A percentile compares a stretch with the other conserved stretches of the same genome.
Evolutionary conservation across 495 filamentous ascomycete genomes (phyloP).

Genomic region (Penicillium soppii): DNA sequence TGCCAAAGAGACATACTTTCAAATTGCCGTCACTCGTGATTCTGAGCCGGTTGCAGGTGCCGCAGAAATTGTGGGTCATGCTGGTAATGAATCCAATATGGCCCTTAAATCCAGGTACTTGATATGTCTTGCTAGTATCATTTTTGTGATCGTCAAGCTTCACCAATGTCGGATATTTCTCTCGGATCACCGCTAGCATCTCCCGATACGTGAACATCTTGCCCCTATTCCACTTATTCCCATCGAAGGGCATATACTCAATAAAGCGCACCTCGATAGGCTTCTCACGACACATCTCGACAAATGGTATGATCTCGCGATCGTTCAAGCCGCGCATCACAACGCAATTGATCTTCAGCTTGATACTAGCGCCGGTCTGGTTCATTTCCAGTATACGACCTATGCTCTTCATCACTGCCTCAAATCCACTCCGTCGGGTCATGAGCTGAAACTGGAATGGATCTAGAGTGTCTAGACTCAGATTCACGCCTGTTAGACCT

Average conservation of each 20-base stretch:
- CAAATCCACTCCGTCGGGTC: conserved; percentile 85
- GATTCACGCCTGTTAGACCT: conserved; percentile 87
- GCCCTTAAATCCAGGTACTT: conserved; percentile 82
- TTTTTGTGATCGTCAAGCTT: conserved; percentile 72
- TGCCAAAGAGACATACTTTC: conserved; percentile 95
- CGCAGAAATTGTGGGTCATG: conserved; percentile 99
- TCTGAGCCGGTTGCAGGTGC: conserved; percentile 80
- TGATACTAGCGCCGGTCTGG: conserved; percentile 72
- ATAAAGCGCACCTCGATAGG: conserved; percentile 95
- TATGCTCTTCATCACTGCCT: conserved; percentile 87
- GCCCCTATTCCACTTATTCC: conserved; percentile 88
- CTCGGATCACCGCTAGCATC: conserved; percentile 81
- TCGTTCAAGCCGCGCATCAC: conserved; percentile 95
- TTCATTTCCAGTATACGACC: conserved; percentile 86
- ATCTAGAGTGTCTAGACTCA: conserved; percentile 91
- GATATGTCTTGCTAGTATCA: conserved; percentile 94
- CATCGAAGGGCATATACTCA: conserved; percentile 99
- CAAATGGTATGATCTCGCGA: conserved; percentile 83
- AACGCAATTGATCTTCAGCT: conserved; percentile 94
- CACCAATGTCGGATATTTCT: conserved; percentile 67
- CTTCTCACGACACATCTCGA: conserved; percentile 83
- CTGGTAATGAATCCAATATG: conserved; percentile 94
- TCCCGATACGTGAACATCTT: conserved; percentile 92
- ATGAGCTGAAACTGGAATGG: conserved; percentile 95
- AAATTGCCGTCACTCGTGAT: not conserved